These are phyloP conservation scores for Alternaria conjuncta DNA, from an alignment of 2,329 filamentous ascomycete genomes.

Conservation along the genomic window DNA sequence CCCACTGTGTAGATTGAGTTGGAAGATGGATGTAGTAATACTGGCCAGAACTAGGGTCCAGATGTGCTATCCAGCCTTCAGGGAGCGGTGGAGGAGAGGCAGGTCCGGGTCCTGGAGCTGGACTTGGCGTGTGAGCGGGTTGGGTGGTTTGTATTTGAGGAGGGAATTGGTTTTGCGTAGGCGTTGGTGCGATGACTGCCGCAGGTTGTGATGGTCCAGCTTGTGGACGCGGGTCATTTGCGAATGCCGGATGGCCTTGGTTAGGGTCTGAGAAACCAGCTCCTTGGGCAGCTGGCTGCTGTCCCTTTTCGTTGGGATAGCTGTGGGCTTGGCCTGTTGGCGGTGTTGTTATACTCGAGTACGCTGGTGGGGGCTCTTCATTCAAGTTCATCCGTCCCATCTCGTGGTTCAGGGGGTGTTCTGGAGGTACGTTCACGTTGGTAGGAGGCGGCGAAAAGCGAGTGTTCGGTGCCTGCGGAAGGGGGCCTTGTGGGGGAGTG, in stretches of 20 bases:
- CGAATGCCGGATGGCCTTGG: conserved; percentile 84
- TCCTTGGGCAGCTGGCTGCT: conserved; percentile 41
- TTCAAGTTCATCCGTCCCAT: conserved; percentile 81
- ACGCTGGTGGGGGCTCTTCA: conserved; percentile 91
- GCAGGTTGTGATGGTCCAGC: conserved; percentile 50
- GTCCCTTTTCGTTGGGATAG: conserved; percentile 81
- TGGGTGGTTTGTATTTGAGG: conserved; percentile 31
- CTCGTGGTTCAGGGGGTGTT: conserved; percentile 81
- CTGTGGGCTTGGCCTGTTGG: conserved; percentile 54
- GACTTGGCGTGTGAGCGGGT: conserved; percentile 48
- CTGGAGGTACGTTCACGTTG: conserved; percentile 25
- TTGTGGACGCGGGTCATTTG: conserved; percentile 74
- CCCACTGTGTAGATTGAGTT: conserved; percentile 96
- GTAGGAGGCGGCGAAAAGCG: conserved; percentile 37
- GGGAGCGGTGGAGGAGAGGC: conserved; percentile 90
- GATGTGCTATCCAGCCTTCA: conserved; percentile 97
- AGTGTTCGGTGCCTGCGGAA: conserved; percentile 35
- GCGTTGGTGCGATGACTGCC: conserved; percentile 39
- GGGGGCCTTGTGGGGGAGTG: conserved; percentile 49
- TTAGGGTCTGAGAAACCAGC: conserved; percentile 48
- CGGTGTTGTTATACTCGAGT: conserved; percentile 71
- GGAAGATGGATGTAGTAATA: conserved; percentile 99
- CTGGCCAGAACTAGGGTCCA: conserved; percentile 93
- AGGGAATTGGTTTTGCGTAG: conserved; percentile 35
- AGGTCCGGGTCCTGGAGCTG: conserved; percentile 64